Evolutionary conservation across 78 protist species (phyloP).

Genomic region (Dictyostelium discoideum): DNA sequence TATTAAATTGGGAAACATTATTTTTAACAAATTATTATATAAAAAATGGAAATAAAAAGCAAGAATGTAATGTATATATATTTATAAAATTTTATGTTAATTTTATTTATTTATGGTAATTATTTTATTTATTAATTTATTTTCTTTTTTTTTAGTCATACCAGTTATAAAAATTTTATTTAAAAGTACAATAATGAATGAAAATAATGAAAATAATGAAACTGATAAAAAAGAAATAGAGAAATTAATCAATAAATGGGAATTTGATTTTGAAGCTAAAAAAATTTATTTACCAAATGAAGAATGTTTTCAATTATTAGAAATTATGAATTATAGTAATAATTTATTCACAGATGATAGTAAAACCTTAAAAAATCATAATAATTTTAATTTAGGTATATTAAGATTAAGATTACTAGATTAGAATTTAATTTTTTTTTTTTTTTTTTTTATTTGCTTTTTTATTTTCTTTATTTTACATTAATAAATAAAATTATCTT

Average conservation of each 20-base stretch:
- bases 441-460: too few species aligned
- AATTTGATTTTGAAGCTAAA: neutral
- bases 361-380: neutral
- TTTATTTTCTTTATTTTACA: too few species aligned
- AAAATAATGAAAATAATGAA: neutral
- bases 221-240: neutral
- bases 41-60: neutral
- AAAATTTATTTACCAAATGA: neutral
- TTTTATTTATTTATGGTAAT: neutral
- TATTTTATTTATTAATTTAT: neutral
- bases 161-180: neutral
- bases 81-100: neutral
- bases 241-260: neutral
- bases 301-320: neutral
- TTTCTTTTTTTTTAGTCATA: neutral
- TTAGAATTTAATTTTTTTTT: neutral
- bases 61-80: neutral
- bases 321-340: neutral
- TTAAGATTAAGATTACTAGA: neutral
- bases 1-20: constrained; percentile 54
- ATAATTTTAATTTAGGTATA: neutral
- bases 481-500: too few species aligned
- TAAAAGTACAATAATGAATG: neutral
- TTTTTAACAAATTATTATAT: neutral
- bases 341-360: neutral